Evolutionary conservation across 2,329 filamentous ascomycete genomes (phyloP), one percentile per base, ranked within the genome.

Genomic region (Fusarium chlamydosporum): DNA sequence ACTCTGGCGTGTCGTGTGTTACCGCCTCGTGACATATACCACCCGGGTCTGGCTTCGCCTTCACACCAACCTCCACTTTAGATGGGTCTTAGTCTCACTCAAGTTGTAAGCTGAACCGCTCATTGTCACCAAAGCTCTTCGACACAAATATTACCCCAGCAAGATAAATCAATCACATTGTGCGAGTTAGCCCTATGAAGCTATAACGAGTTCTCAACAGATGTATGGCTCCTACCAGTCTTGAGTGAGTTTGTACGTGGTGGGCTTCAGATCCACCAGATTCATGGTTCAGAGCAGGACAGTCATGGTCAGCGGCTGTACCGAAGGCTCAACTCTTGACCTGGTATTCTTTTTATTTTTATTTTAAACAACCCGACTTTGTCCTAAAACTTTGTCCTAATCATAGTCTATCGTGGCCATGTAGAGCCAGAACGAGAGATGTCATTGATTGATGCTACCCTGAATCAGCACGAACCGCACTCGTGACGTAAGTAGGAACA

Each of bases 11-110:
- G 23, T 29, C 47, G 34, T 51, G 33, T 51, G 23, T 40, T 40
- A 51, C 34, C 33, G 20, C 33, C 47, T 40, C 47, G 47, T 51
- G 47, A 51, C 47, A 51, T 51, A 29, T 50, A 35, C 34, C 16
- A 50, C 33, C 33, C 47, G 40, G 26, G 33, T 40, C 38, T 35
- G 47, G 47, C 47, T 38, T 51, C 33, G 47, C 34, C 34, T 51
- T 40, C 34, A 51, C 47, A 29, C 47, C 33, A 38, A 38, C 47
- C 23, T 51, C 34, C 47, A 51, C 47, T 40, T 15, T 35, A 34
- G 34, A 51, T 38, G 34, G 47, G 47, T 51, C 47, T 51, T 51
- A 51, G 47, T 23, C 23, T 38, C 34, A 29, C 26, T 18, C 34
- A 12, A 51, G 16, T 26, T 51, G 23, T 50, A 34, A 18, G 23